Base-by-base conservation (phyloP, 306 rosid species). In the Malus orientalis region DNA sequence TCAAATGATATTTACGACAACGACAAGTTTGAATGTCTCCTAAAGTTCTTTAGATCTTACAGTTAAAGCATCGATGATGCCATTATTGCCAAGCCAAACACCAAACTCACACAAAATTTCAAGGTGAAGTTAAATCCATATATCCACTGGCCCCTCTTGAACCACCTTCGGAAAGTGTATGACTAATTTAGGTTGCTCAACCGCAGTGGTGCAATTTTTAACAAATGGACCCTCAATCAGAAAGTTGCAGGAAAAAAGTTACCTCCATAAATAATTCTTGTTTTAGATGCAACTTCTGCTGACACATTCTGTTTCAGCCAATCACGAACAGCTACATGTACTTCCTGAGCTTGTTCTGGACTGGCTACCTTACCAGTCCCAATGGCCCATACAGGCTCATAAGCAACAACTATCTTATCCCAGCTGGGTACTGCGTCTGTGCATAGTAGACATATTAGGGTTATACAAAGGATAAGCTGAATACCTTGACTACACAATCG, bases 381-480 rank as follows among this genome's bases (percentile, higher is more conserved):
- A 84, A 96, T 96, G 77, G 99, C 99, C 99, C 99, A 96, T 32
- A 96, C 98, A 63, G 99, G 99, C 88, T 96, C 99, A 80, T 96
- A 96, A 11, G 99, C 99, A 77, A 96, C 86, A 71, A 96, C 99
- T 60, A 92, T 76, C 76, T 88, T 84, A 67, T 92, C 99, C 99
- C 99, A 96, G 84, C 96, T 87, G 53, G 96, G 93, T 77, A 96
- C 92, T 5, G 93, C 88, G 80, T 96, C 99, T 96, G 93, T 77
- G 79, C 42, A 83, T 32, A 77, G 80, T 36, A 63, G 54, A 30
- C 20, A 78, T 30, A 45, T 36, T 25, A 38, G 64, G 63, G 59
- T 82, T 60, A 79, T 5, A 58, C 67, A 76, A 61, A 55, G 67
- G 47, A 76, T 18, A n/a, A 11, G 49, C 29, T 38, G 47, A 53